Base-by-base conservation (phyloP, 2,329 filamentous ascomycete species). In the Plenodomus lindquistii region DNA sequence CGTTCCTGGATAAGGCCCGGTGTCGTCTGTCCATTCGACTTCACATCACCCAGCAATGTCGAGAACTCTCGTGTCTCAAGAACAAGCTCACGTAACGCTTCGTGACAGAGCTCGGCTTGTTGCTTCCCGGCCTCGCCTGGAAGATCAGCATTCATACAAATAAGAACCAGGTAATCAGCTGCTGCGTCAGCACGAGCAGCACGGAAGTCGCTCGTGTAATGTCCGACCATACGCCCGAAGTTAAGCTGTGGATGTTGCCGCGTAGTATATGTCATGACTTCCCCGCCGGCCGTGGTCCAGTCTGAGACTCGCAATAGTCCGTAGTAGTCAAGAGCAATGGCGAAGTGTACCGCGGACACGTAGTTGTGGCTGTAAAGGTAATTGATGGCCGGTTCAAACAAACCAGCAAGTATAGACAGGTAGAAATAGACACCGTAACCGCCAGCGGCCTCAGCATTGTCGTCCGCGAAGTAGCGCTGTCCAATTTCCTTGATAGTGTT, bases 1-100 rank as follows among this genome's bases (percentile, higher is more conserved):
- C 93, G 89, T 65, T 91, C 84, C 73, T 97, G 92, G 55, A 99
- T 92, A 20, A 91, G 84, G 42, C 94, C 94, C 48, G 84, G 85
- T 59, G 96, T 90, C 50, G 92, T 87, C 52, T 85, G 86, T 18
- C 94, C 94, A 67, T 97, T 91, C 1, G 85, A 84, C 50, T 86
- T 84, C 62, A 99, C 91, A 69, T 99, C 95, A 44, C 95, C 94
- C 40, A 99, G 85, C 13, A 99, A 79, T 65, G 91, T 89, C 65
- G 92, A 93, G 73, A 97, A 99, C 68, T 99, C 94, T 58, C 93
- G 85, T 17, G 92, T 96, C 75, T 99, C 94, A n/a, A 99, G 81
- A 20, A 97, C 91, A 46, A 97, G 85, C 73, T 97, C 94, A 29
- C 92, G 89, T 48, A 99, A 79, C 6, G 91, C 93, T 72, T 96